Evolutionary conservation across 2,329 filamentous ascomycete species (phyloP).

Genomic region (Rhynchosporium agropyri): DNA sequence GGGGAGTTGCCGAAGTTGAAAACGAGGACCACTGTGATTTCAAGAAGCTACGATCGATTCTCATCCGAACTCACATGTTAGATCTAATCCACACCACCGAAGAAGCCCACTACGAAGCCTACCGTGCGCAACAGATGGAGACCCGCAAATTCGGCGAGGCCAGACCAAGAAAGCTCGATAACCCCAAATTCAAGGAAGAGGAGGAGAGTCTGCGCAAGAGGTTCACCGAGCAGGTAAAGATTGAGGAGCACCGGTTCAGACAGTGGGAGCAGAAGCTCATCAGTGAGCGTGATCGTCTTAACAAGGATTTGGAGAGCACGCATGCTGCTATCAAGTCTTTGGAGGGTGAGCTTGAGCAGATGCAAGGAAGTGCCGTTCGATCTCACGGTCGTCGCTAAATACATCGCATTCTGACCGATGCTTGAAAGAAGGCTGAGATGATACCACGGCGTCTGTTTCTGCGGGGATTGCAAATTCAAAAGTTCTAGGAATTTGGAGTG

Average conservation of each 20-base stretch:
- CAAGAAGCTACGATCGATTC: slow-evolving; percentile 98
- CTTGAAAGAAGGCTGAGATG: slow-evolving; percentile 1
- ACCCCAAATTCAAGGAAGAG: slow-evolving; percentile 99
- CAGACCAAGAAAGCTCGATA: slow-evolving; percentile 95
- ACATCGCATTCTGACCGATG: background rate
- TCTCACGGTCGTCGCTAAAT: slow-evolving; percentile 87
- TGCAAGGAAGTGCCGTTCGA: slow-evolving; percentile 88
- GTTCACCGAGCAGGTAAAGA: slow-evolving; percentile 99
- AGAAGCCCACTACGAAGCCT: slow-evolving; percentile 98
- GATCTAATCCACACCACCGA: slow-evolving; percentile 99
- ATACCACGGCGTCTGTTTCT: slow-evolving; percentile 15
- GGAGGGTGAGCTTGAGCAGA: slow-evolving; percentile 87
- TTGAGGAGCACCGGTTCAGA: slow-evolving; percentile 98
- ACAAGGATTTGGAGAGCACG: slow-evolving; percentile 98
- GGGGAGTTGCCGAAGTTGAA: slow-evolving; percentile 99
- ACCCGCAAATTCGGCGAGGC: slow-evolving; percentile 99
- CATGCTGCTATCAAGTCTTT: slow-evolving; percentile 92
- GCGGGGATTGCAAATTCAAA: slow-evolving; percentile 11
- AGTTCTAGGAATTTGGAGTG: slow-evolving; percentile 24
- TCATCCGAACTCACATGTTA: slow-evolving; percentile 99
- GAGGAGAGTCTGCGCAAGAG: slow-evolving; percentile 97
- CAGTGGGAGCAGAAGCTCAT: slow-evolving; percentile 99
- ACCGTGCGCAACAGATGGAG: slow-evolving; percentile 99
- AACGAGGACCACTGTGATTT: slow-evolving; percentile 99
- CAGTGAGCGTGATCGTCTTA: slow-evolving; percentile 95